A percentile compares a stretch with the other conserved stretches of the same genome.
phyloP scores from a whole-genome alignment of 768 basidiomycete genomes.

The Leccinellum albellum region DNA sequence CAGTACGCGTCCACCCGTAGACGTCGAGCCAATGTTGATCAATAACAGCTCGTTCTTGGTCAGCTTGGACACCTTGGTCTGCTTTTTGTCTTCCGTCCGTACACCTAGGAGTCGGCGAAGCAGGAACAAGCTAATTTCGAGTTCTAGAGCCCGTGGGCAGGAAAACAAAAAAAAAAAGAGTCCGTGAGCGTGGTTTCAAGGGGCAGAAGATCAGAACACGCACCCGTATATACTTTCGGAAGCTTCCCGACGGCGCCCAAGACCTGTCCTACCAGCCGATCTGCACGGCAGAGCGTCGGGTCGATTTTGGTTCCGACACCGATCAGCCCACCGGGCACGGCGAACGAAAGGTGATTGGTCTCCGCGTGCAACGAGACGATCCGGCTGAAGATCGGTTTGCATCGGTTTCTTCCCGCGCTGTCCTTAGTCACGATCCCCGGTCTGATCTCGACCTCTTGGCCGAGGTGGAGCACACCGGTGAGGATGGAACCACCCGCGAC shows the following conservation, averaged over 20 bases:
- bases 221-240: constrained; percentile 89
- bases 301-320: constrained; percentile 98
- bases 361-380: constrained; percentile 95
- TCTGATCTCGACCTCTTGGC: constrained; percentile 93
- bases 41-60: constrained; percentile 88
- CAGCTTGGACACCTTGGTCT: constrained; percentile 91
- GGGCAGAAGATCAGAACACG: neutral
- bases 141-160: constrained; percentile 47
- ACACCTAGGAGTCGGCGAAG: constrained; percentile 96
- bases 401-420: constrained; percentile 80
- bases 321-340: constrained; percentile 95
- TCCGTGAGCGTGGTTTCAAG: no score
- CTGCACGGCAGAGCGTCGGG: constrained; percentile 94
- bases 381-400: constrained; percentile 88
- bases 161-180: neutral
- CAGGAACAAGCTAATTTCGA: constrained; percentile 91
- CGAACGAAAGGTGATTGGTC: constrained; percentile 89
- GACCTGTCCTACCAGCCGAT: constrained; percentile 95
- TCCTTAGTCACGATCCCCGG: constrained; percentile 98
- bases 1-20: constrained; percentile 92
- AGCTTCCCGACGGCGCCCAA: constrained; percentile 92
- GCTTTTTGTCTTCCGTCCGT: constrained; percentile 98
- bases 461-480: constrained; percentile 84
- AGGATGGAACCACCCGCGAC: constrained; percentile 97
- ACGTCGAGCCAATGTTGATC: constrained; percentile 98